Percentiles rank a stretch among this genome's conserved stretches.
These are phyloP conservation scores for Penicillium psychrosexuale DNA, from an alignment of 2,329 filamentous ascomycete genomes.

Conservation along the genomic window DNA sequence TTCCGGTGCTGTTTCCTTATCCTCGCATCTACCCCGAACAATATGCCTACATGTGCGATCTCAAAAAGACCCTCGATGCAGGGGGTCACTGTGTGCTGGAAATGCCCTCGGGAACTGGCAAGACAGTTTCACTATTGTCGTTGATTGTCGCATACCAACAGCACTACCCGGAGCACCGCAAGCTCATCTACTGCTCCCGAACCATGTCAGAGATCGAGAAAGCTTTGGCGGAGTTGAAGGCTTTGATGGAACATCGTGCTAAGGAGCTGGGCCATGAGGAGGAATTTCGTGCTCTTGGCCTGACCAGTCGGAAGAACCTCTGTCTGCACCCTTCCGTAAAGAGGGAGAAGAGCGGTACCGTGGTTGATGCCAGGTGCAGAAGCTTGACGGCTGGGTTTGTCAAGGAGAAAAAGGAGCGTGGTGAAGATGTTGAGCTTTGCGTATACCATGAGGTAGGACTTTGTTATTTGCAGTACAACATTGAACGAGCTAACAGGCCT, in stretches of 20 bases:
- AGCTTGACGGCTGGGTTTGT: slow-evolving; percentile 95
- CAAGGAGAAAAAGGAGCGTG: slow-evolving; percentile 93
- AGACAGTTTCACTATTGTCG: slow-evolving; percentile 91
- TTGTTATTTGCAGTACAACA: neutral
- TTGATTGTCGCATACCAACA: slow-evolving; percentile 97
- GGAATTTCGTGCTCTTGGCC: slow-evolving; percentile 85
- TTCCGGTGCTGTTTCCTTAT: slow-evolving; percentile 71
- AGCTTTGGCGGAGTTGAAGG: slow-evolving; percentile 84
- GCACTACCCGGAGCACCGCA: slow-evolving; percentile 85
- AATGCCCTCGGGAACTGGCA: slow-evolving; percentile 98
- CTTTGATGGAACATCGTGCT: slow-evolving; percentile 89
- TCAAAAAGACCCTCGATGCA: slow-evolving; percentile 85
- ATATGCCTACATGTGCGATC: slow-evolving; percentile 79
- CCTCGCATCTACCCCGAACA: slow-evolving; percentile 71
- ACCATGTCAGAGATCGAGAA: slow-evolving; percentile 99
- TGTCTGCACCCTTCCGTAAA: slow-evolving; percentile 96
- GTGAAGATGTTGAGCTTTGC: slow-evolving; percentile 91
- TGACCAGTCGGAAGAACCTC: slow-evolving; percentile 95
- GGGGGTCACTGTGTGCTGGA: slow-evolving; percentile 95
- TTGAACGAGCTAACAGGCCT: slow-evolving; percentile 21
- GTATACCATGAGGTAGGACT: slow-evolving; percentile 81
- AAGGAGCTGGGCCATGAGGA: slow-evolving; percentile 86
- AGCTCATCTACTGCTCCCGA: slow-evolving; percentile 97
- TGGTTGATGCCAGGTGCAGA: slow-evolving; percentile 94
- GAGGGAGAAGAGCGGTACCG: slow-evolving; percentile 86